Evolutionary conservation across 306 rosid genomes (phyloP), one percentile per base, ranked within the genome.

Genomic region (Sphenostylis stenocarpa): DNA sequence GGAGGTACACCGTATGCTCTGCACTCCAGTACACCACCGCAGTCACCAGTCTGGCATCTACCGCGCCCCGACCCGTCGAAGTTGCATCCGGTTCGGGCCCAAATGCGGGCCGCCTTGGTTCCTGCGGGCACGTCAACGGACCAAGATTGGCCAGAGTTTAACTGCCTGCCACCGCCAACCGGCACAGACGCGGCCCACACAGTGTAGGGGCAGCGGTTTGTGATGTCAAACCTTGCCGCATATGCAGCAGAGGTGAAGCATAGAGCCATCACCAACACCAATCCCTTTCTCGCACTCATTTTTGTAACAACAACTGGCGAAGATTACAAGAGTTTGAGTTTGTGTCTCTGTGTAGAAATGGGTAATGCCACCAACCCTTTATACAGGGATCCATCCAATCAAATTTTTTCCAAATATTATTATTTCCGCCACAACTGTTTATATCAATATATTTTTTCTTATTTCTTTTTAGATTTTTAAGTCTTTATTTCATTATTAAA

Each of bases 1-100:
- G 91, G 94, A 0, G 94, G 82, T 2, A 7, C 0, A 0, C 94
- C 92, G 41, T 34, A 79, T 2, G 44, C 74, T 60, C 1, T 33
- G 51, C 91, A 88, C 5, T 24, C 28, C 0, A 85, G 80, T 14
- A 51, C 72, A 0, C 90, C 88, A 0, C 84, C 88, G 0, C 93
- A 92, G 28, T 90, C 97, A 0, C 96, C 96, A 0, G 96, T 90
- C 28, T 69, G 49, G 62, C 97, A 92, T 0, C 1, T 55, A 8
- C 93, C 93, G 0, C 33, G 81, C 3, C 93, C 90, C 0, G 77
- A 33, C 0, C 74, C 75, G 15, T 86, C 89, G 12, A 88, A 89
- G 44, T 15, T 82, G 86, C 97, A 90, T 3, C 83, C 81, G 0
- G 97, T 92, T 20, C 96, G 91, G 1, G 84, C 88, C 96, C 56